Conservation (phyloP, 164 flowering plant genomes). For the Kalanchoe fedtschenkoi region DNA sequence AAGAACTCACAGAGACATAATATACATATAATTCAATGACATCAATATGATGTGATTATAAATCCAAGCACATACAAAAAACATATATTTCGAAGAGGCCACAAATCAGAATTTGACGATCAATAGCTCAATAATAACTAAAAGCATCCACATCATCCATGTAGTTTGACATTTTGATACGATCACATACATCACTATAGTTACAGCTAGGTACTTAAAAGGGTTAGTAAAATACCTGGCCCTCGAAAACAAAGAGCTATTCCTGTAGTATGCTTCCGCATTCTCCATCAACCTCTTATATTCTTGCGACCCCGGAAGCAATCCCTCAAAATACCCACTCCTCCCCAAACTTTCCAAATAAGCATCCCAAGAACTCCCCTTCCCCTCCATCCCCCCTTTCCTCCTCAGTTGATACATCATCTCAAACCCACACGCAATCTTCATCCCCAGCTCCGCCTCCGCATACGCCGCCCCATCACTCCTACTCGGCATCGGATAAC, state of each 20-base stretch:
- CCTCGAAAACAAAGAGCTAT: constrained; percentile 37
- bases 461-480: constrained; percentile 28
- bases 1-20: no score
- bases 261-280: constrained; percentile 61
- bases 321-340: constrained; percentile 68
- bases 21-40: no score
- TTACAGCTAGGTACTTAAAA: neutral
- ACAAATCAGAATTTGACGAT: no score
- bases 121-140: no score
- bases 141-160: neutral
- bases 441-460: constrained; percentile 92
- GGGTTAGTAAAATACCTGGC: constrained; percentile 43
- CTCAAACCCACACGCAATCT: constrained; percentile 92
- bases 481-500: constrained; percentile 63
- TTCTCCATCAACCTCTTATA: constrained; percentile 63
- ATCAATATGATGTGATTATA: no score
- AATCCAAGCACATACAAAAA: no score
- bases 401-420: constrained; percentile 78
- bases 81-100: neutral
- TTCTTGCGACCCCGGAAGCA: constrained; percentile 83
- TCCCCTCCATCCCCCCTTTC: constrained; percentile 51
- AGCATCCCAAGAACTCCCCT: constrained; percentile 67
- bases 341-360: constrained; percentile 59
- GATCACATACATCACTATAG: neutral
- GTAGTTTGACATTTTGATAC: no score